Evolutionary conservation across 257 asterid species (phyloP).

Genomic region (Lavandula angustifolia): DNA sequence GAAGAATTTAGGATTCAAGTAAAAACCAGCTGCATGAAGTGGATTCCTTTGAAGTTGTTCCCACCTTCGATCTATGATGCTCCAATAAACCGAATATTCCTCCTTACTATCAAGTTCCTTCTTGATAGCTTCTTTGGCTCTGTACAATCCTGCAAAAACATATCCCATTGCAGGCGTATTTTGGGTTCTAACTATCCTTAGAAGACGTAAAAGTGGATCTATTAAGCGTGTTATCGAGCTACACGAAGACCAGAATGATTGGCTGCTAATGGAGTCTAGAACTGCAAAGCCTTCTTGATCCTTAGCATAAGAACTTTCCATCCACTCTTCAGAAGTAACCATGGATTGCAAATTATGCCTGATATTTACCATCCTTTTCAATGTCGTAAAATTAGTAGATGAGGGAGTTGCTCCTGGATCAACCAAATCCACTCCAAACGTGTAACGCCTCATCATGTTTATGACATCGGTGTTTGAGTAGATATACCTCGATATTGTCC

Average conservation of each 20-base stretch:
- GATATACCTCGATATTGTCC: constrained; percentile 67
- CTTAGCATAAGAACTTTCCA: constrained; percentile 72
- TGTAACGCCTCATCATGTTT: constrained; percentile 79
- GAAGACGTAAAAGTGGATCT: constrained; percentile 72
- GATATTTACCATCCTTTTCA: constrained; percentile 70
- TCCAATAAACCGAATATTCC: constrained; percentile 73
- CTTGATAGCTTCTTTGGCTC: constrained; percentile 88
- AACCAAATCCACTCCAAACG: constrained; percentile 79
- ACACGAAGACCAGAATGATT: constrained; percentile 79
- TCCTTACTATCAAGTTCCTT: constrained; percentile 64
- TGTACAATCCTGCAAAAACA: constrained; percentile 76
- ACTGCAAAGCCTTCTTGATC: constrained; percentile 58
- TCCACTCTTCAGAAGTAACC: constrained; percentile 93
- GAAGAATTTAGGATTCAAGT: constrained; percentile 86
- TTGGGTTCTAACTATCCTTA: constrained; percentile 72
- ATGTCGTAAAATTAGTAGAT: constrained; percentile 66
- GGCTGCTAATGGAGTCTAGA: constrained; percentile 50
- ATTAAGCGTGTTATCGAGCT: constrained; percentile 46
- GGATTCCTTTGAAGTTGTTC: constrained; percentile 78
- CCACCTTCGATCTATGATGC: constrained; percentile 88
- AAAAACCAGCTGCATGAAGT: constrained; percentile 90
- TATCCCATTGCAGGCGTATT: constrained; percentile 85
- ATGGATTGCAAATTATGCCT: constrained; percentile 75
- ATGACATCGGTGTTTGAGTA: constrained; percentile 55
- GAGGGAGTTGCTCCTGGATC: constrained; percentile 63